These are phyloP conservation scores for Pseudonitzschia multiseries DNA, from an alignment of 108 stramenopile species.

Conservation along the genomic window DNA sequence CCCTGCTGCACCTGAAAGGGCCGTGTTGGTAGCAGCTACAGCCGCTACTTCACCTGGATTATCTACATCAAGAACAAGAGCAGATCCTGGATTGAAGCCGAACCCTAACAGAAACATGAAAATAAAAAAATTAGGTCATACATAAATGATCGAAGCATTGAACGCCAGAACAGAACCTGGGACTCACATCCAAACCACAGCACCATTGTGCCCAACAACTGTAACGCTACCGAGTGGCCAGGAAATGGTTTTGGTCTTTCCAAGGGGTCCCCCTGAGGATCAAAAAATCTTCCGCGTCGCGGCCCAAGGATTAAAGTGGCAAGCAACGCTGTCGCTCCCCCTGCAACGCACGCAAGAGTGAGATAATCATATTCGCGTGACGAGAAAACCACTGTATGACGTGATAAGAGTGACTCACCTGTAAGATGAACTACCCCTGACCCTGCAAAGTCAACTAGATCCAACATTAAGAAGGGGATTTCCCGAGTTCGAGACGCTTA, in stretches of 20 bases:
- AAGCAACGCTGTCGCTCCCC: conserved; percentile 60
- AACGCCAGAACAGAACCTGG: background rate
- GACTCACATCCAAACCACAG: conserved; percentile 86
- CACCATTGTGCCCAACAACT: conserved; percentile 72
- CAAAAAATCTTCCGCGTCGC: conserved; percentile 54
- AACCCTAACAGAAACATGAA: conserved; percentile 75
- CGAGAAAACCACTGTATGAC: no score
- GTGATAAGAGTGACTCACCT: conserved; percentile 8
- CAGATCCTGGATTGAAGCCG: conserved; percentile 93
- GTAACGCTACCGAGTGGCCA: conserved; percentile 72
- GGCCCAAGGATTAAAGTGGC: conserved; percentile 58
- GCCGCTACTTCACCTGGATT: conserved; percentile 56
- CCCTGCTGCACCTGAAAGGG: conserved; percentile 59
- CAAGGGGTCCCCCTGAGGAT: conserved; percentile 51
- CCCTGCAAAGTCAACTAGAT: conserved; percentile 80
- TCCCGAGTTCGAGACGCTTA: conserved; percentile 53
- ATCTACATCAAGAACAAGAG: conserved; percentile 51
- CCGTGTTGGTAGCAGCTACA: conserved; percentile 74
- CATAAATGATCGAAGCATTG: background rate
- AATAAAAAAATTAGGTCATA: conserved; percentile 9
- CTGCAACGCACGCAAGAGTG: background rate
- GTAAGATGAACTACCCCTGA: conserved; percentile 73
- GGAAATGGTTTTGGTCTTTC: conserved; percentile 54
- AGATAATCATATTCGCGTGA: background rate
- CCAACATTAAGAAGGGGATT: conserved; percentile 48